Percentiles rank a stretch among this genome's conserved stretches.
Evolutionary conservation across 805 yeast genomes (phyloP).

Genomic region (Yarrowia deformans): DNA sequence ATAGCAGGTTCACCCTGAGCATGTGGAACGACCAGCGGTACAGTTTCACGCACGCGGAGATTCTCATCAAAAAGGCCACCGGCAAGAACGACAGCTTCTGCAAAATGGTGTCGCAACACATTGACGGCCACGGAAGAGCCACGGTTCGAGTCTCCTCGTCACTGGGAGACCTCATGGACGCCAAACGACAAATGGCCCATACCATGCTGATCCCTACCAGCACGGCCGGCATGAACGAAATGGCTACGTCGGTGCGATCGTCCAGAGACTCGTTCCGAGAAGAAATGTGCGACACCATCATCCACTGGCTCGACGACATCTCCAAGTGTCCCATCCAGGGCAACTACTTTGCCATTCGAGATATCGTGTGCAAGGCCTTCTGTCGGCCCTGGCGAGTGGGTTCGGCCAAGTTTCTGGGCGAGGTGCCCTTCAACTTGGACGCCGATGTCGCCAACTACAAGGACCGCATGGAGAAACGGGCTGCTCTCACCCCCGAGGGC

Average conservation of each 20-base stretch:
- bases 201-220: constrained; percentile 20
- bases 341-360: constrained; percentile 57
- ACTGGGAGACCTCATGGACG: constrained; percentile 57
- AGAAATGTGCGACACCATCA: constrained; percentile 76
- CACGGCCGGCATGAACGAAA: constrained; percentile 64
- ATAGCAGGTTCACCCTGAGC: constrained; percentile 60
- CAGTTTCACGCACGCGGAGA: constrained; percentile 76
- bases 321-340: constrained; percentile 62
- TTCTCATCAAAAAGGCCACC: constrained; percentile 68
- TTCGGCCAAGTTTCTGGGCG: constrained; percentile 43
- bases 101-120: constrained; percentile 69
- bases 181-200: constrained; percentile 55
- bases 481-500: constrained; percentile 35
- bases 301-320: constrained; percentile 69
- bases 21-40: constrained; percentile 82
- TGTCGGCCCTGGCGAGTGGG: constrained; percentile 71
- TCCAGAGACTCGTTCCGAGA: constrained; percentile 77
- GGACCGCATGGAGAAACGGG: constrained; percentile 22
- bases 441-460: constrained; percentile 14
- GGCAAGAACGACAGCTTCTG: constrained; percentile 70
- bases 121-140: constrained; percentile 72
- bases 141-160: constrained; percentile 66
- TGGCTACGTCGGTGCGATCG: constrained; percentile 69
- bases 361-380: constrained; percentile 63
- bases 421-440: constrained; percentile 7